These are phyloP conservation scores for Rosa lucieae DNA, from an alignment of 306 rosid species.

Conservation along the genomic window DNA sequence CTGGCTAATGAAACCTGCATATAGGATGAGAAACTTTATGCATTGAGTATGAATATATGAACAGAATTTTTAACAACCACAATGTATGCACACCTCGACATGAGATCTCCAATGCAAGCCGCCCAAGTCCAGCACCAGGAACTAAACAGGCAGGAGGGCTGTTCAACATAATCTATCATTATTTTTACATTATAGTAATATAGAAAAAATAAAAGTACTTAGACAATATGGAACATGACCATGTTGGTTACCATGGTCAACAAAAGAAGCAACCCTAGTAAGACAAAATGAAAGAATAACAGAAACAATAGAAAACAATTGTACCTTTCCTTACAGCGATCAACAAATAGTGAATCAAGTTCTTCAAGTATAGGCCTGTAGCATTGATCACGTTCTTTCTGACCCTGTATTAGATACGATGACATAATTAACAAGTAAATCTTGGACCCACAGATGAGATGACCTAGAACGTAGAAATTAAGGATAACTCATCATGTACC, in stretches of 20 bases:
- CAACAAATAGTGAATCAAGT: conserved; percentile 67
- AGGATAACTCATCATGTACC: conserved; percentile 43
- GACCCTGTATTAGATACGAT: conserved; percentile 57
- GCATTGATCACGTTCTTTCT: conserved; percentile 94
- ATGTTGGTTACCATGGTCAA: background rate
- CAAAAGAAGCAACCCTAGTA: conserved; percentile 21
- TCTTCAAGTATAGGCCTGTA: conserved; percentile 91
- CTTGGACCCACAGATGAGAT: conserved; percentile 11
- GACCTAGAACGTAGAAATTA: conserved; percentile 6
- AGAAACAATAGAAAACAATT: conserved; percentile 8
- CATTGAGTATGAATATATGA: conserved; percentile 12
- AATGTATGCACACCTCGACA: conserved; percentile 58
- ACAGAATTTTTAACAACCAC: conserved; percentile 11
- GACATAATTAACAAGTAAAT: conserved; percentile 9
- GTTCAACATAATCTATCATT: conserved; percentile 36
- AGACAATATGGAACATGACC: background rate
- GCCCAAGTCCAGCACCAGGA: conserved; percentile 99
- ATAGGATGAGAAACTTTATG: conserved; percentile 24
- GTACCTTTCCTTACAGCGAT: conserved; percentile 67
- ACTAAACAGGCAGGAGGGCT: conserved; percentile 98
- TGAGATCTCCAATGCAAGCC: conserved; percentile 94
- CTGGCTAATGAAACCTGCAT: conserved; percentile 86
- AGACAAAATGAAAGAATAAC: conserved; percentile 8
- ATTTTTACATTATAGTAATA: conserved; percentile 20
- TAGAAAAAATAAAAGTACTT: background rate